Conservation (phyloP, 495 filamentous ascomycete genomes). For the Parathielavia hyrcaniae region DNA sequence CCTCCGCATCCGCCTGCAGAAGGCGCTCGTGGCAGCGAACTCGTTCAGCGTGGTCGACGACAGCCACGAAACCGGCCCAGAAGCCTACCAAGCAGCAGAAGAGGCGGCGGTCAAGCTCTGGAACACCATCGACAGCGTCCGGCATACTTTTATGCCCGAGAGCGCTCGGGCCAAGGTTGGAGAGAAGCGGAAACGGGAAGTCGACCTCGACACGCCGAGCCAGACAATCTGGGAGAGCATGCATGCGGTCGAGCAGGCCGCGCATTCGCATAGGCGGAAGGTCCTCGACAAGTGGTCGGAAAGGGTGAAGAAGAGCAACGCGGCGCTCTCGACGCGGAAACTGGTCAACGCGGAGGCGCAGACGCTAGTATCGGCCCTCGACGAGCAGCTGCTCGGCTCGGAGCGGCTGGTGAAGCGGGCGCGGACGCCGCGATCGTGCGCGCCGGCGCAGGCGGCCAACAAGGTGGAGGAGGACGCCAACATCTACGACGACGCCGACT, state of each 20-base stretch:
- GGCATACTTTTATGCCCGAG: slow-evolving; percentile 45
- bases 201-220: slow-evolving; percentile 47
- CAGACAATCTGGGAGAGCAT: slow-evolving; percentile 69
- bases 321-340: slow-evolving; percentile 45
- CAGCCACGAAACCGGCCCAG: slow-evolving; percentile 28
- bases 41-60: slow-evolving; percentile 52
- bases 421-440: slow-evolving; percentile 62
- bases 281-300: slow-evolving; percentile 63
- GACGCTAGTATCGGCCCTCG: slow-evolving; percentile 64
- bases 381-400: slow-evolving; percentile 63
- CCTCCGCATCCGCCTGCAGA: slow-evolving; percentile 83
- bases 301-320: slow-evolving; percentile 44
- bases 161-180: slow-evolving; percentile 31
- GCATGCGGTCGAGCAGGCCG: slow-evolving; percentile 53
- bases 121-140: slow-evolving; percentile 72
- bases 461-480: slow-evolving; percentile 46
- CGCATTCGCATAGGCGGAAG: slow-evolving; percentile 45
- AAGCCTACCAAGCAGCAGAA: slow-evolving; percentile 70
- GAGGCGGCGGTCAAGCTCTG: slow-evolving; percentile 81
- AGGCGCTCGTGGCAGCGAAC: slow-evolving; percentile 75
- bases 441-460: slow-evolving; percentile 55
- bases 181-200: slow-evolving; percentile 53
- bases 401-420: slow-evolving; percentile 63
- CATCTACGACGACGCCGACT: slow-evolving; percentile 87
- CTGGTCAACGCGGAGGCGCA: slow-evolving; percentile 48